Conservation (phyloP, 2,329 filamentous ascomycete genomes). For the Fusarium oxysporum region DNA sequence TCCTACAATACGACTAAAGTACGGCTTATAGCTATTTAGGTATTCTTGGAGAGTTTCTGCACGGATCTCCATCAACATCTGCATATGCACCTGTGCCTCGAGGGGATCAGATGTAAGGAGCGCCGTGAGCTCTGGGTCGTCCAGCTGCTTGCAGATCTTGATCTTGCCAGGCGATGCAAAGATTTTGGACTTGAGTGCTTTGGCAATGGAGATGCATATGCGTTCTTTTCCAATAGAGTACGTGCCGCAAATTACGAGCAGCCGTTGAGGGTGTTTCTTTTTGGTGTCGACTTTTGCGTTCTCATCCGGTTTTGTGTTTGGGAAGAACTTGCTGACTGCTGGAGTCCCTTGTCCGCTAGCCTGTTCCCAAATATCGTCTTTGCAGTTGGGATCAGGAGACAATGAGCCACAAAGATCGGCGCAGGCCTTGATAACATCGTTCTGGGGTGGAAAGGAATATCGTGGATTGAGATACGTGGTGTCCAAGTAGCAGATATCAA, state of each 20-base stretch:
- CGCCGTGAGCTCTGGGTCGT: slow-evolving; percentile 82
- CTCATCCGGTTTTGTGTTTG: slow-evolving; percentile 49
- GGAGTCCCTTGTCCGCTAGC: slow-evolving; percentile 56
- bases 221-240: slow-evolving; percentile 99
- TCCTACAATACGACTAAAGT: slow-evolving; percentile 88
- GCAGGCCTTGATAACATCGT: slow-evolving; percentile 87
- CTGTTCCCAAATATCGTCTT: slow-evolving; percentile 61
- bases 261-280: slow-evolving; percentile 61
- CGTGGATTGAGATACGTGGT: slow-evolving; percentile 97
- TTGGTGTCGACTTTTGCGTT: slow-evolving; percentile 46
- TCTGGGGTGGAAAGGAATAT: slow-evolving; percentile 92
- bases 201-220: slow-evolving; percentile 91
- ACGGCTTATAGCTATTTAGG: slow-evolving; percentile 79
- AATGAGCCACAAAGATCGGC: slow-evolving; percentile 87
- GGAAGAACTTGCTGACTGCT: slow-evolving; percentile 66
- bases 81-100: slow-evolving; percentile 97
- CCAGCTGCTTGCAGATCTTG: slow-evolving; percentile 84
- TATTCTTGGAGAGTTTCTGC: slow-evolving; percentile 93
- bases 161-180: slow-evolving; percentile 87
- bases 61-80: slow-evolving; percentile 92
- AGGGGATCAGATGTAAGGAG: slow-evolving; percentile 83
- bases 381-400: slow-evolving; percentile 69
- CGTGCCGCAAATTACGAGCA: slow-evolving; percentile 93
- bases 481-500: slow-evolving; percentile 96
- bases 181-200: slow-evolving; percentile 87